Conservation (phyloP, 2,329 filamentous ascomycete genomes). For the Epichloe uncinata region DNA sequence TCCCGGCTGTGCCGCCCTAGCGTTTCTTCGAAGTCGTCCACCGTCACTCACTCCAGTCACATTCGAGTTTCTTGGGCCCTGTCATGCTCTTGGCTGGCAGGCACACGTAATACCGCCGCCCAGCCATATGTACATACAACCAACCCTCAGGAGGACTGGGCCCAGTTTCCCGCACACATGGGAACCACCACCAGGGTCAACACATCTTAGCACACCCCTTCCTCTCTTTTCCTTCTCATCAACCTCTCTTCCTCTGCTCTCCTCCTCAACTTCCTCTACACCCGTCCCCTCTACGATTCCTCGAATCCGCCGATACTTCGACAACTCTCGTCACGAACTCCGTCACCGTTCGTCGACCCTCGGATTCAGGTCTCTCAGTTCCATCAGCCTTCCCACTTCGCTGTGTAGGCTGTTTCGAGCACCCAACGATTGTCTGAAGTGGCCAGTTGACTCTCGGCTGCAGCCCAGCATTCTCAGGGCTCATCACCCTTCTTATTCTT, state of each 20-base stretch:
- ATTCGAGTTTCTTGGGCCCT: neutral
- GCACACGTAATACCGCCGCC: neutral
- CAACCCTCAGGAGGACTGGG: neutral
- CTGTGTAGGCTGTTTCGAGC: conserved; percentile 12
- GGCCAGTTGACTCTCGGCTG: conserved; percentile 8
- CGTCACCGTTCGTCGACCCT: conserved; percentile 12
- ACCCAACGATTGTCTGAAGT: conserved; percentile 3
- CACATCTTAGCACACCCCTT: conserved; percentile 1
- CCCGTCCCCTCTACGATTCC: conserved; percentile 16
- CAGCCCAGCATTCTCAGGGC: conserved; percentile 7
- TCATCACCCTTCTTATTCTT: neutral
- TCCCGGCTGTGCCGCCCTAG: conserved; percentile 13
- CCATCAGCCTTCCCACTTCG: conserved; percentile 14
- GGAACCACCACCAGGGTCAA: neutral
- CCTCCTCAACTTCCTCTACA: conserved; percentile 9
- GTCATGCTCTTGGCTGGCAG: neutral
- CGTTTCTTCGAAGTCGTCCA: neutral
- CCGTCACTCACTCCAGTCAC: conserved; percentile 3
- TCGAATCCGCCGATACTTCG: conserved; percentile 24
- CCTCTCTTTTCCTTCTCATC: conserved; percentile 4
- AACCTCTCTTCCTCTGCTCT: conserved; percentile 4
- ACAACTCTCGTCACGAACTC: conserved; percentile 21
- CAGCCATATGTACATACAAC: neutral
- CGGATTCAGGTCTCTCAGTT: conserved; percentile 17
- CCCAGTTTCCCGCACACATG: neutral